Evolutionary conservation across 805 yeast species (phyloP).

Genomic region (Ogataea paraovalis): DNA sequence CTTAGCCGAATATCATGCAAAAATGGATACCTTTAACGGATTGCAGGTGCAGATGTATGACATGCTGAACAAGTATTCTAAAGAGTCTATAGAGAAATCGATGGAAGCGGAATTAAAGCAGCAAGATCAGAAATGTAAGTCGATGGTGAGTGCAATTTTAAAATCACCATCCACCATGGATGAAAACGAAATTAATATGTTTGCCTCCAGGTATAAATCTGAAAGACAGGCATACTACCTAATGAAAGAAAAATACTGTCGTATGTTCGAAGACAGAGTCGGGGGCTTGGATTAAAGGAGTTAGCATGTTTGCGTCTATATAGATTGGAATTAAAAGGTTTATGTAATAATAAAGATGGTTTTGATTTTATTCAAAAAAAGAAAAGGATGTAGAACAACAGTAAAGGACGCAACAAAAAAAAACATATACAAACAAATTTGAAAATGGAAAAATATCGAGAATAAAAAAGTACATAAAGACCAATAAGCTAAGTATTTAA

Average conservation of each 20-base stretch:
- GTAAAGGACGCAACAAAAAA: too few species aligned
- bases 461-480: too few species aligned
- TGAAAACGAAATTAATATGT: slow-evolving; percentile 31
- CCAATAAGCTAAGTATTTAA: too few species aligned
- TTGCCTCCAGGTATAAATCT: slow-evolving; percentile 39
- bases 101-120: slow-evolving; percentile 31
- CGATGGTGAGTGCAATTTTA: slow-evolving; percentile 16
- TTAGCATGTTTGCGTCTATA: neutral
- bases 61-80: slow-evolving; percentile 29
- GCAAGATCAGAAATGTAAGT: slow-evolving; percentile 14
- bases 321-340: too few species aligned
- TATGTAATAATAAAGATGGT: too few species aligned
- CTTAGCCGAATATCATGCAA: slow-evolving; percentile 19
- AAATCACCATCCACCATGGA: slow-evolving; percentile 12
- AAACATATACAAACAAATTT: too few species aligned
- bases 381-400: too few species aligned
- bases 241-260: slow-evolving; percentile 42
- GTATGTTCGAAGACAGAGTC: slow-evolving; percentile 44
- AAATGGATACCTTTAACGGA: slow-evolving; percentile 18
- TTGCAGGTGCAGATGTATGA: slow-evolving; percentile 30
- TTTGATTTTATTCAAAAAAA: neutral
- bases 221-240: slow-evolving; percentile 42
- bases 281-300: slow-evolving; percentile 23
- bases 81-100: slow-evolving; percentile 31
- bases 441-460: too few species aligned